phyloP scores from a whole-genome alignment of 805 yeast genomes.

The Yarrowia sp. region DNA sequence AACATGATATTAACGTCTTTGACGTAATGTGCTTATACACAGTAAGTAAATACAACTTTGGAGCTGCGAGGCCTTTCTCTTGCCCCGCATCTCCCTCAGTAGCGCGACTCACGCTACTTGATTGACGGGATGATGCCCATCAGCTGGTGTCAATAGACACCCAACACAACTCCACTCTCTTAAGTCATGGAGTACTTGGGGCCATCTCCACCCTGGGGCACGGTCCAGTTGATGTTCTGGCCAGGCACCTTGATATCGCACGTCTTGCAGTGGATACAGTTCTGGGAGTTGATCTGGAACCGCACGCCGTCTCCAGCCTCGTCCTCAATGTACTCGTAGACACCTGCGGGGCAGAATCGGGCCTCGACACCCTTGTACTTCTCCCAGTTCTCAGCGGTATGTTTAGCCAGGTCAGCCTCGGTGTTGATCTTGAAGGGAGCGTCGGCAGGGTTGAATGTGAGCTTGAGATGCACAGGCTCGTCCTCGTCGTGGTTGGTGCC shows the following conservation, averaged over 20 bases:
- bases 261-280: slow-evolving; percentile 97
- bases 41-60: slow-evolving; percentile 10
- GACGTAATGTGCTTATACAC: background rate
- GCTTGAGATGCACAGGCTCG: slow-evolving; percentile 85
- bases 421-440: slow-evolving; percentile 36
- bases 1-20: background rate
- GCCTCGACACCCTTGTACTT: slow-evolving; percentile 86
- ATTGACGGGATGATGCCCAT: no score
- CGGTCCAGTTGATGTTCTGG: slow-evolving; percentile 93
- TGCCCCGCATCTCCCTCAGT: no score
- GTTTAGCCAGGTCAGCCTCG: slow-evolving; percentile 55
- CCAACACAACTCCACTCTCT: background rate
- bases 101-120: no score
- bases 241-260: slow-evolving; percentile 97
- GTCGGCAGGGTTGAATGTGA: slow-evolving; percentile 46
- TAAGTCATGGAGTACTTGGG: slow-evolving; percentile 91
- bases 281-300: slow-evolving; percentile 94
- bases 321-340: slow-evolving; percentile 88
- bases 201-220: slow-evolving; percentile 99
- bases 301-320: slow-evolving; percentile 68
- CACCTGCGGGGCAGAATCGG: slow-evolving; percentile 98
- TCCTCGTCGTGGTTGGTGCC: slow-evolving; percentile 96
- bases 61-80: no score
- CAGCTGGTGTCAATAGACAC: no score
- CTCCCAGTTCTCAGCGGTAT: slow-evolving; percentile 73